Evolutionary conservation across 306 rosid genomes (phyloP).

Genomic region (Lathyrus aphaca): DNA sequence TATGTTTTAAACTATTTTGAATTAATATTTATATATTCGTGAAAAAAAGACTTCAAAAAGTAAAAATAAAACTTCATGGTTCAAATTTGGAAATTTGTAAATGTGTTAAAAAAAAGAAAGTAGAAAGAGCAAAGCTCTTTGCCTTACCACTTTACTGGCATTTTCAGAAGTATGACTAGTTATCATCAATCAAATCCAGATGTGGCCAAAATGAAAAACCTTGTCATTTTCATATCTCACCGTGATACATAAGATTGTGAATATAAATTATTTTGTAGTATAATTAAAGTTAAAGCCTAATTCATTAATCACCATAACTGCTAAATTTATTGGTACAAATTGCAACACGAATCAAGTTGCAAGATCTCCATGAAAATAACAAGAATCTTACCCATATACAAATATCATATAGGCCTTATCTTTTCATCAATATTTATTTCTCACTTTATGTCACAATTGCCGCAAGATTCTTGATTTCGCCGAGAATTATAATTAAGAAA

Average conservation of each 20-base stretch:
- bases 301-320: conserved; percentile 44
- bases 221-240: conserved; percentile 52
- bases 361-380: conserved; percentile 32
- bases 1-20: no score
- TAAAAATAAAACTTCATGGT: background rate
- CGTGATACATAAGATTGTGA: conserved; percentile 36
- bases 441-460: conserved; percentile 2
- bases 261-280: conserved; percentile 34
- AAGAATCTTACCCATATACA: conserved; percentile 40
- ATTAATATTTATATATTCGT: no score
- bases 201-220: conserved; percentile 41
- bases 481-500: background rate
- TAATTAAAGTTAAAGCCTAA: conserved; percentile 28
- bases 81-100: conserved; percentile 40
- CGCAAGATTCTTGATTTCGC: background rate
- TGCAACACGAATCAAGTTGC: conserved; percentile 29
- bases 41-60: background rate
- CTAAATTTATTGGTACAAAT: conserved; percentile 36
- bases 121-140: conserved; percentile 30
- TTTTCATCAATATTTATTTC: background rate
- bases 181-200: conserved; percentile 34
- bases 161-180: conserved; percentile 35
- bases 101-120: conserved; percentile 22
- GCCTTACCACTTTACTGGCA: background rate
- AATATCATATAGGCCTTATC: conserved; percentile 24